Percentiles rank a stretch among this genome's conserved stretches.
Evolutionary conservation across 352 stramenopile genomes (phyloP).

Genomic region (Globisporangium recalcitrans): DNA sequence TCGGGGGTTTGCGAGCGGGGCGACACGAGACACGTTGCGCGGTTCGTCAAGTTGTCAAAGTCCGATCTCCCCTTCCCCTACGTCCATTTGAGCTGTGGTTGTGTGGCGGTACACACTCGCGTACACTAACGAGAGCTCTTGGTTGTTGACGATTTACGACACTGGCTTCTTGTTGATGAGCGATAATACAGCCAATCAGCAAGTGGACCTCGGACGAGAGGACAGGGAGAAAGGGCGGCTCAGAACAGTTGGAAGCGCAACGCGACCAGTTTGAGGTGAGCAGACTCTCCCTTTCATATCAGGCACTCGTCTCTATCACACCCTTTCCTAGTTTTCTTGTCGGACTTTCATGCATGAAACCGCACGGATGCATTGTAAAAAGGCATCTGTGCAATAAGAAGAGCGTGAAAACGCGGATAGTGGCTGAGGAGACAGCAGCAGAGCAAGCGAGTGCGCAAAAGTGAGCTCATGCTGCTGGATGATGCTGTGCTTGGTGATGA

Average conservation of each 20-base stretch:
- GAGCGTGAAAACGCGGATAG: background rate
- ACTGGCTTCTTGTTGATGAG: slow-evolving; percentile 3
- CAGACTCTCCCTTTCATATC: background rate
- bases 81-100: background rate
- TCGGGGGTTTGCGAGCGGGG: background rate
- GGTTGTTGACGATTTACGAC: slow-evolving; percentile 7
- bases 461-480: background rate
- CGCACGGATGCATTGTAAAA: too few relatives aligned
- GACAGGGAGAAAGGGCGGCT: background rate
- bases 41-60: slow-evolving; percentile 4
- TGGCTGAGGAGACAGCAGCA: background rate
- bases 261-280: background rate
- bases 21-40: background rate
- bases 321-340: too few relatives aligned
- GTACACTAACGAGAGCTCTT: slow-evolving; percentile 3
- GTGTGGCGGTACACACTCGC: background rate
- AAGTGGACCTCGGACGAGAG: background rate
- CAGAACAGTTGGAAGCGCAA: background rate
- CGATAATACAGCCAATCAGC: slow-evolving; percentile 1
- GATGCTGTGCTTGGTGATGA: background rate
- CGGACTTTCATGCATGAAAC: too few relatives aligned
- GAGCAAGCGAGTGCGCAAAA: background rate
- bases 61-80: background rate
- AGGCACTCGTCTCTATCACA: background rate
- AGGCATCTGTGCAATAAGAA: background rate